These are phyloP conservation scores for Pichia heedii DNA, from an alignment of 805 yeast species.

Conservation along the genomic window DNA sequence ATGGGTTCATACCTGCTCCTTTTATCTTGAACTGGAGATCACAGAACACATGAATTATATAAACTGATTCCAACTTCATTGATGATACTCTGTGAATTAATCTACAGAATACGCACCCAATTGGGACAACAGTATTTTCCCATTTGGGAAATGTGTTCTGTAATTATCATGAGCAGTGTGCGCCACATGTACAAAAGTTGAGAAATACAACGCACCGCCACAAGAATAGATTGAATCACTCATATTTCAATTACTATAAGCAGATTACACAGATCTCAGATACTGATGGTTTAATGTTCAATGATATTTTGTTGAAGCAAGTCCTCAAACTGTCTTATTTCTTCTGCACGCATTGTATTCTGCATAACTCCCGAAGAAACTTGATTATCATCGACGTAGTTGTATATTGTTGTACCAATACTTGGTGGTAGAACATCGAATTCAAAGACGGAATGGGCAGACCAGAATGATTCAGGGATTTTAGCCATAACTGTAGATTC, in stretches of 20 bases:
- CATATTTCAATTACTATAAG: no score
- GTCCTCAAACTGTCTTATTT: slow-evolving; percentile 19
- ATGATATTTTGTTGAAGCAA: slow-evolving; percentile 13
- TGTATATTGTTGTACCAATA: slow-evolving; percentile 34
- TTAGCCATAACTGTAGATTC: slow-evolving; percentile 65
- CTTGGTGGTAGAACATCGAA: slow-evolving; percentile 67
- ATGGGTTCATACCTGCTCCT: no score
- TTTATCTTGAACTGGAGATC: no score
- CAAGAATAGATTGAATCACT: no score
- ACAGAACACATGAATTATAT: no score
- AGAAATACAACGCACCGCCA: background rate
- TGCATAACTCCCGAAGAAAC: slow-evolving; percentile 33
- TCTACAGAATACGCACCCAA: no score
- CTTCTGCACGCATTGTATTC: slow-evolving; percentile 17
- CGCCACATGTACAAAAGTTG: no score
- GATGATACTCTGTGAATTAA: no score
- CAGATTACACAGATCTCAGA: background rate
- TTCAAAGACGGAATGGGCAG: slow-evolving; percentile 51
- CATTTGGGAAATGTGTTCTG: no score
- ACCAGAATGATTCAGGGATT: slow-evolving; percentile 56
- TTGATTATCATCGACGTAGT: slow-evolving; percentile 38
- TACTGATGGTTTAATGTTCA: slow-evolving; percentile 4
- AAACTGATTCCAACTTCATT: no score
- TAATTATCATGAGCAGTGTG: no score
- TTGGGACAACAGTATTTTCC: no score